Conservation (phyloP, 129 eudicot species). For the Tagetes patula region DNA sequence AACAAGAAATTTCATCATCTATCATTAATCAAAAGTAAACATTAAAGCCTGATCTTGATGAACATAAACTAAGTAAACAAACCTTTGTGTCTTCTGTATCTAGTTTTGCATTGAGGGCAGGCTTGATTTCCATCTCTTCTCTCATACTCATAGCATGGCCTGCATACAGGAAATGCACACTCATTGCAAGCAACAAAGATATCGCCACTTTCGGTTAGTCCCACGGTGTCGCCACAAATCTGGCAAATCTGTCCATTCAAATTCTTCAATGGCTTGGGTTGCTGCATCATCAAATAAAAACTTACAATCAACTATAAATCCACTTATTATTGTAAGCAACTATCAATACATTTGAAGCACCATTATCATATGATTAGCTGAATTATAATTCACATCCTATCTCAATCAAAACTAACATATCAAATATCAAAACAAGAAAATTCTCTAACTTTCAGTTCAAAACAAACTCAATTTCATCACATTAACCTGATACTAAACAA, state of each 20-base stretch:
- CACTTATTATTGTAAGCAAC: not conserved
- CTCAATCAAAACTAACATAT: not conserved
- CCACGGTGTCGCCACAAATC: constrained; percentile 79
- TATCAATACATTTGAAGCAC: not conserved
- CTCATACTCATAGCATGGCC: constrained; percentile 86
- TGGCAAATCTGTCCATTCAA: constrained; percentile 73
- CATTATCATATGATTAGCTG: not conserved
- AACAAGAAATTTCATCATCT: constrained; percentile 7
- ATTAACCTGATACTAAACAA: not conserved
- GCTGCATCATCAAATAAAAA: constrained; percentile 41
- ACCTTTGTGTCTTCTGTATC: constrained; percentile 85
- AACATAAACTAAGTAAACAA: constrained; percentile 12
- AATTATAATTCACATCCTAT: not conserved
- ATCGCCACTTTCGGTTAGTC: constrained; percentile 49
- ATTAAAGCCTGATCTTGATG: not conserved
- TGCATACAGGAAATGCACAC: constrained; percentile 89
- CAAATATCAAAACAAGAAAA: not conserved
- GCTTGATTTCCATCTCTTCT: constrained; percentile 77
- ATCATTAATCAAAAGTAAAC: constrained; percentile 9
- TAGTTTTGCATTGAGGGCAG: constrained; percentile 92
- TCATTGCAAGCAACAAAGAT: constrained; percentile 91
- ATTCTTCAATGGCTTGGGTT: constrained; percentile 59
- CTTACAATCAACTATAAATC: not conserved
- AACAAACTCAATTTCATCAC: not conserved
- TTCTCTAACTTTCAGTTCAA: not conserved